Evolutionary conservation across 441 rosid genomes (phyloP).

Genomic region (Jatropha multifida): DNA sequence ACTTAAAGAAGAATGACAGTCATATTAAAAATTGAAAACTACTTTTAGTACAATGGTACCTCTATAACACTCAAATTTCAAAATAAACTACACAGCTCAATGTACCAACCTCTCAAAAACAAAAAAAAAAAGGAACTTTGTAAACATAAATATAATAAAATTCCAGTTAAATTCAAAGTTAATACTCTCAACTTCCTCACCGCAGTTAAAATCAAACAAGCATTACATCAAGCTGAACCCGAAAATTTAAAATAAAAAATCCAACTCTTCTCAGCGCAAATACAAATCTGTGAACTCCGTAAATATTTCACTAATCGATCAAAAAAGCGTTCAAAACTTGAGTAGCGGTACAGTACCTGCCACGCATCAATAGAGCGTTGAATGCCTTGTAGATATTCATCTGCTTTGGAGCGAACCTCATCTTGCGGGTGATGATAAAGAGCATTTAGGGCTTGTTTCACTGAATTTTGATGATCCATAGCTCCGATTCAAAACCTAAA

Average conservation of each 20-base stretch:
- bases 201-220: not conserved
- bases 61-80: not conserved
- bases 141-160: not conserved
- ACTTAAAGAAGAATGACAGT: not conserved
- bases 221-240: not conserved
- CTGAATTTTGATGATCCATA: constrained; percentile 85
- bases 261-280: not conserved
- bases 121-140: not conserved
- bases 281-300: not conserved
- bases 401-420: constrained; percentile 76
- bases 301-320: not conserved
- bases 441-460: constrained; percentile 93
- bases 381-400: constrained; percentile 89
- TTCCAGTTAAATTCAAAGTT: not conserved
- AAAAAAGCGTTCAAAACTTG: not conserved
- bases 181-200: not conserved
- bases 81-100: not conserved
- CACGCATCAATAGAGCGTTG: constrained; percentile 97
- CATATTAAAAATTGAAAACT: not conserved
- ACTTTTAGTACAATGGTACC: not conserved
- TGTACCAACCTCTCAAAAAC: not conserved
- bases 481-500: constrained; percentile 2
- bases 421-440: constrained; percentile 97
- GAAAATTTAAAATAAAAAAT: not conserved
- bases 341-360: constrained; percentile 52